These are phyloP conservation scores for Coleophoma cylindrospora DNA, from an alignment of 2,329 filamentous ascomycete species.

Conservation along the genomic window DNA sequence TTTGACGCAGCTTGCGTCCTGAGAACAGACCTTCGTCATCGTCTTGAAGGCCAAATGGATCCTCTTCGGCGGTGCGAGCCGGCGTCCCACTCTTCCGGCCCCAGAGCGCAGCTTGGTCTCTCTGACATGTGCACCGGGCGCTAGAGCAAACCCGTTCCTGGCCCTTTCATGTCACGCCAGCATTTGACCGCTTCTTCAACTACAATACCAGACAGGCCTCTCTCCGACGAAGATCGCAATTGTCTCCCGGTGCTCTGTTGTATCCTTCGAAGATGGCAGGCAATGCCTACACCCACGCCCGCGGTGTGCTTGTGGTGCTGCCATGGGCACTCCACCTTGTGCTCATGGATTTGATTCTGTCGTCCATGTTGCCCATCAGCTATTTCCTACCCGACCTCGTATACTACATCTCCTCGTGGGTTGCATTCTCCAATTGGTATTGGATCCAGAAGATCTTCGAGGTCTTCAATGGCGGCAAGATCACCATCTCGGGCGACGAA, in stretches of 20 bases:
- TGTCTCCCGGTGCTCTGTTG: too few relatives aligned
- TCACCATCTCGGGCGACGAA: constrained; percentile 46
- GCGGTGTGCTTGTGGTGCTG: constrained; percentile 36
- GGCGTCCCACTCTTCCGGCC: too few relatives aligned
- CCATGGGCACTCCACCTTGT: constrained; percentile 51
- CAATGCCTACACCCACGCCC: constrained; percentile 29
- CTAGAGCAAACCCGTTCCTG: too few relatives aligned
- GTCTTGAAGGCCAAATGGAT: too few relatives aligned
- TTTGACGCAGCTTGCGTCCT: too few relatives aligned
- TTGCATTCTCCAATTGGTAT: constrained; percentile 50
- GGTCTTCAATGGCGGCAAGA: constrained; percentile 43
- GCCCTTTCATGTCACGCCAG: neutral
- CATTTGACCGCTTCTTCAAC: neutral
- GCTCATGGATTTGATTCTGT: constrained; percentile 45
- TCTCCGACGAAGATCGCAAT: too few relatives aligned
- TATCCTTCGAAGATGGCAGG: neutral
- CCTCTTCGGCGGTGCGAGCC: too few relatives aligned
- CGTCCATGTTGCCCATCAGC: constrained; percentile 41
- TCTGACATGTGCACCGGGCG: too few relatives aligned
- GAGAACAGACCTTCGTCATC: too few relatives aligned
- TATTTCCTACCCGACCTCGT: constrained; percentile 41
- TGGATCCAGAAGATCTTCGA: constrained; percentile 56
- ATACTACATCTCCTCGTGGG: constrained; percentile 48
- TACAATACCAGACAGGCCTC: neutral
- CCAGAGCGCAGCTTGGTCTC: too few relatives aligned